Base-by-base conservation (phyloP, 225 moss, liverwort and hornwort species). In the Rhytidiadelphus loreus region DNA sequence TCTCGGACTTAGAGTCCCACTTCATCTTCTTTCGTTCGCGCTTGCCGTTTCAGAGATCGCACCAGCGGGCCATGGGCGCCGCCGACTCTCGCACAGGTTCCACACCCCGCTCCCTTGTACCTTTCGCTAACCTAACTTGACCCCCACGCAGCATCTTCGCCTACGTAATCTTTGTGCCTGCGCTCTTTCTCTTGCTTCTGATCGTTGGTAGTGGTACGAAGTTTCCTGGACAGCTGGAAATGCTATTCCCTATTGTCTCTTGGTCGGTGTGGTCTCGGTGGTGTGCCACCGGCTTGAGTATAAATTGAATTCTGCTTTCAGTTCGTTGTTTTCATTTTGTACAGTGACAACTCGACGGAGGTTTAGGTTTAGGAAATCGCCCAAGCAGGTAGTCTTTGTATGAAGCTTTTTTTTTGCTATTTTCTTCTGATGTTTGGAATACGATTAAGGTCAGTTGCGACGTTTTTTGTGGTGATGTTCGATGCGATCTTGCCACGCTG, bases 61-160 rank as follows among this genome's bases (percentile, higher is more conserved):
- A 30, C 75, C 52, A 69, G 83, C 92, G 53, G 89, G 91, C 87
- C 90, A 92, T 90, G 91, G 93, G 89, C 89, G 90, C 78, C 84
- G 91, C 69, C 83, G 85, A 90, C 83, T 41, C 83, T 58, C 41
- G 71, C 87, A 50, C 86, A 88, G 92, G 90, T 87, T 88, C 48
- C 13, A 7, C 6, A 29, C 9, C 69, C 66, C 26, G 26, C 90
- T 87, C 59, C 78, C 43, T 80, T 39, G 52, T 50, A 5, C 17
- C 25, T 69, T 77, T 25, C 52, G 64, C 55, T 64, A 77, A 65
- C 50, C 52, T 78, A 59, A 33, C 62, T 63, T 82, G 81, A 48
- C 59, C 55, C 59, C 39, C 64, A 46, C 64, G 86, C 77, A 53
- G 33, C 39, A 33, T 57, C 19, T 56, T 57, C 33, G 20, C 28